Conservation (phyloP, 768 basidiomycete genomes). For the Myochromella boudieri region DNA sequence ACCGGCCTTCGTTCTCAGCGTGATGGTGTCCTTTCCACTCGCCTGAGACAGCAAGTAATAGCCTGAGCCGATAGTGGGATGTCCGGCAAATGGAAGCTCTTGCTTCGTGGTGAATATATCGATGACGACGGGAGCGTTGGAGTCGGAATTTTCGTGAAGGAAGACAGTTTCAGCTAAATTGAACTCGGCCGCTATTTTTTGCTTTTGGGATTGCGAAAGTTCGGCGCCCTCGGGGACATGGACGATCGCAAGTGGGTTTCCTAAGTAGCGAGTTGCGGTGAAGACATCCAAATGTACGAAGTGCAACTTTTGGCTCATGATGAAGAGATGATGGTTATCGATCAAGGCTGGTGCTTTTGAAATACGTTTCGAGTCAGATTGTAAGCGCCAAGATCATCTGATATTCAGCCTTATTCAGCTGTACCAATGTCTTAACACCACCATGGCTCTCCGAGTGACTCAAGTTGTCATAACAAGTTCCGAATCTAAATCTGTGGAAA, state of each 20-base stretch:
- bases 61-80: conserved; percentile 43
- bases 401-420: no score
- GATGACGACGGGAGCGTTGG: conserved; percentile 25
- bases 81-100: conserved; percentile 46
- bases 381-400: no score
- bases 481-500: no score
- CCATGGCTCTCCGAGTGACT: no score
- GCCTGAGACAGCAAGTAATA: conserved; percentile 36
- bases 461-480: no score
- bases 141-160: conserved; percentile 30
- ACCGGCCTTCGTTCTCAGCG: conserved; percentile 41
- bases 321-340: neutral
- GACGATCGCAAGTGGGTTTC: conserved; percentile 47
- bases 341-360: neutral
- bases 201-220: conserved; percentile 38
- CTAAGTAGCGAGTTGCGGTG: conserved; percentile 36
- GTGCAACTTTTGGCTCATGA: conserved; percentile 18
- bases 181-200: conserved; percentile 45
- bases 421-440: no score
- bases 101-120: conserved; percentile 40
- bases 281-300: conserved; percentile 43
- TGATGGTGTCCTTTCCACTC: conserved; percentile 21
- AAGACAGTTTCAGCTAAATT: conserved; percentile 51
- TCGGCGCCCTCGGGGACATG: conserved; percentile 27
- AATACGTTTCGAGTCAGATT: no score